Evolutionary conservation across 768 basidiomycete genomes (phyloP).

Genomic region (Mycena capillaripes): DNA sequence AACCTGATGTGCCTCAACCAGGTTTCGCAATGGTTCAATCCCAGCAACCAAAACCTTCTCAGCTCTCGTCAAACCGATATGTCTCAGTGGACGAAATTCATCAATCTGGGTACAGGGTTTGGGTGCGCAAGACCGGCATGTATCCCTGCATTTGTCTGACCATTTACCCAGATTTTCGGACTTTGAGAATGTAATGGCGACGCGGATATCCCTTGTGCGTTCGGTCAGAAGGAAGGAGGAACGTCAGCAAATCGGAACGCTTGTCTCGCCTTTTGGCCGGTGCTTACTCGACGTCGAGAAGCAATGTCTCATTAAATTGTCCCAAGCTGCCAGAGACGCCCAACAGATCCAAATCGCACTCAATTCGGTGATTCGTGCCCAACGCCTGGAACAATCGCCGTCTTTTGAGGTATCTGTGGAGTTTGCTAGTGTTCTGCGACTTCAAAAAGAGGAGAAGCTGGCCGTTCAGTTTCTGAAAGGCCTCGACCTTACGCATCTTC

Average conservation of each 20-base stretch:
- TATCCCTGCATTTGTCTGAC: slow-evolving; percentile 1
- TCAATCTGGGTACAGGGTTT: slow-evolving; percentile 66
- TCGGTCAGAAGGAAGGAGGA: slow-evolving; percentile 79
- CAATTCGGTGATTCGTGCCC: slow-evolving; percentile 86
- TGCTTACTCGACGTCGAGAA: slow-evolving; percentile 74
- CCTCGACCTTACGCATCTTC: slow-evolving; percentile 43
- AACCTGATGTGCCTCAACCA: slow-evolving; percentile 89
- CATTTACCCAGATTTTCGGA: slow-evolving; percentile 71
- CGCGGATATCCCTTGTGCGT: slow-evolving; percentile 84
- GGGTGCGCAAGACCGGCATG: slow-evolving; percentile 60
- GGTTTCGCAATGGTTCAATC: slow-evolving; percentile 72
- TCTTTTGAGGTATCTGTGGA: slow-evolving; percentile 77
- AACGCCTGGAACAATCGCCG: slow-evolving; percentile 63
- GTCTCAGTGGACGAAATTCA: slow-evolving; percentile 58
- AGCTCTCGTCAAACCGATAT: slow-evolving; percentile 48
- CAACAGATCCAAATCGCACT: slow-evolving; percentile 85
- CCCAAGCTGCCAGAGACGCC: slow-evolving; percentile 75
- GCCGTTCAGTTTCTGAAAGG: slow-evolving; percentile 82
- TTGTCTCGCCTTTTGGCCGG: slow-evolving; percentile 67
- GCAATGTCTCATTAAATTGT: slow-evolving; percentile 78
- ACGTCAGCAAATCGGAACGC: slow-evolving; percentile 81
- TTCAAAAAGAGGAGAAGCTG: slow-evolving; percentile 84
- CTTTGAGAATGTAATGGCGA: slow-evolving; percentile 84
- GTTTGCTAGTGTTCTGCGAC: slow-evolving; percentile 92
- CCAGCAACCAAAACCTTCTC: slow-evolving; percentile 50